These are phyloP conservation scores for Pleurotus tuber-regium DNA, from an alignment of 768 basidiomycete genomes.

Conservation along the genomic window DNA sequence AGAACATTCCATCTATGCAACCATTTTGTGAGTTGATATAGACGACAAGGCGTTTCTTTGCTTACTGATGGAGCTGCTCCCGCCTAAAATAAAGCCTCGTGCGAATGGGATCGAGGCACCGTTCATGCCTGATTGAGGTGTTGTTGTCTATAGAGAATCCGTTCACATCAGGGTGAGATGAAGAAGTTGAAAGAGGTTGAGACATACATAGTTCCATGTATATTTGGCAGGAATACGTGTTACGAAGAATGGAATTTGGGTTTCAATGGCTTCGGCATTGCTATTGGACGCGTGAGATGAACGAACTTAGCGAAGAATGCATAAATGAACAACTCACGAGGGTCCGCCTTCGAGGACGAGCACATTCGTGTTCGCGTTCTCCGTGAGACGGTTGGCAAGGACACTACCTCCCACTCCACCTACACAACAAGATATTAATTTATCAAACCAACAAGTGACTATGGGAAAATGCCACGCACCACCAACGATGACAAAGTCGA, in stretches of 20 bases:
- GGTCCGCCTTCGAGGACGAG: constrained; percentile 9
- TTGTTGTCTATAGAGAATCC: constrained; percentile 20
- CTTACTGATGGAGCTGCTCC: constrained; percentile 22
- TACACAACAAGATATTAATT: background rate
- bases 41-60: background rate
- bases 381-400: constrained; percentile 4
- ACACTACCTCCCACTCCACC: constrained; percentile 7
- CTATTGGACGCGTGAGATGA: background rate
- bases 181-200: background rate
- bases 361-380: background rate
- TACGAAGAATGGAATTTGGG: constrained; percentile 6
- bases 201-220: constrained; percentile 12
- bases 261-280: background rate
- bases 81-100: constrained; percentile 18
- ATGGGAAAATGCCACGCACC: background rate
- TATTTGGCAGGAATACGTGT: background rate
- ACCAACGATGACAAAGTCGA: constrained; percentile 11
- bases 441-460: background rate
- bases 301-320: background rate
- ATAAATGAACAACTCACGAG: background rate
- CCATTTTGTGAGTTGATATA: background rate
- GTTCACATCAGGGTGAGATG: constrained; percentile 15
- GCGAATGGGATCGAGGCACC: constrained; percentile 14
- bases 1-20: constrained; percentile 22
- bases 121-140: constrained; percentile 17